Conservation (phyloP, 805 yeast genomes). For the Kurtzmaniella cleridarum region DNA sequence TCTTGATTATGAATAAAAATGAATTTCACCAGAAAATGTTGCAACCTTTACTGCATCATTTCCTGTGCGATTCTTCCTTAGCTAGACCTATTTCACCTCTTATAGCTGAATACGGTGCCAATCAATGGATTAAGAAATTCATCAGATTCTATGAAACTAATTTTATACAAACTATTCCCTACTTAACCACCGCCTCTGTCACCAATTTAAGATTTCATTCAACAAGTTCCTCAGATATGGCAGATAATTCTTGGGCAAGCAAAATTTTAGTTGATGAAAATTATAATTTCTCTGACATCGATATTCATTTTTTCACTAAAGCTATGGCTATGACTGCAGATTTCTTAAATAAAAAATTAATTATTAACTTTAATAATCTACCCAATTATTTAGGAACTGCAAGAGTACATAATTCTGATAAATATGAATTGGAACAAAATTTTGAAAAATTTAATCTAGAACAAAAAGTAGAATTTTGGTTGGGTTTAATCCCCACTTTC, state of each 20-base stretch:
- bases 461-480: too few species aligned
- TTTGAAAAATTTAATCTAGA: too few species aligned
- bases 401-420: slow-evolving; percentile 3
- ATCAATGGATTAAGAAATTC: slow-evolving; percentile 38
- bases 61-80: slow-evolving; percentile 28
- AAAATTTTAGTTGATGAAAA: slow-evolving; percentile 46
- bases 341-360: slow-evolving; percentile 11
- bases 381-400: slow-evolving; percentile 10
- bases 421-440: too few species aligned
- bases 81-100: slow-evolving; percentile 51
- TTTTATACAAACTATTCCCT: slow-evolving; percentile 49
- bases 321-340: slow-evolving; percentile 21
- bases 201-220: slow-evolving; percentile 30
- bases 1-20: slow-evolving; percentile 10
- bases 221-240: slow-evolving; percentile 23
- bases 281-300: slow-evolving; percentile 37
- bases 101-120: slow-evolving; percentile 49
- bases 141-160: slow-evolving; percentile 16
- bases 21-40: slow-evolving; percentile 5
- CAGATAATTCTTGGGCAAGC: slow-evolving; percentile 39
- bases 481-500: too few species aligned
- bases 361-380: slow-evolving; percentile 1
- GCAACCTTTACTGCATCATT: slow-evolving; percentile 10
- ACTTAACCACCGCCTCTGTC: slow-evolving; percentile 46
- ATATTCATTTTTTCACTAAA: slow-evolving; percentile 25